A percentile compares a stretch with the other conserved stretches of the same genome.
Evolutionary conservation across 1,284 basidiomycete genomes (phyloP).

Genomic region (Austroboletus niveus): DNA sequence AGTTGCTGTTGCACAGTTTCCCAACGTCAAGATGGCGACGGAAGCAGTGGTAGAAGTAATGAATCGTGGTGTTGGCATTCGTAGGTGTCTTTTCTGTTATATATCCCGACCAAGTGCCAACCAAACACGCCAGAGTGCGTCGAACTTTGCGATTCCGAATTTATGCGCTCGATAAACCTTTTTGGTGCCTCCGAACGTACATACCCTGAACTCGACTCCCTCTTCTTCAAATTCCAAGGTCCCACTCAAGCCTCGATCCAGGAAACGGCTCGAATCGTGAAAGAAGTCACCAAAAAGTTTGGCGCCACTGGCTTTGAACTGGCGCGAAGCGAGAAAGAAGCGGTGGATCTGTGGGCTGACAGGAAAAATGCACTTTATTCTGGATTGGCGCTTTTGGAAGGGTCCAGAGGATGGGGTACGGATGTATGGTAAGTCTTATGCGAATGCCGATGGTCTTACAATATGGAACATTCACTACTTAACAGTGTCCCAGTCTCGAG

Average conservation of each 20-base stretch:
- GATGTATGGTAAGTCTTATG: conserved; percentile 74
- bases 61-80: conserved; percentile 70
- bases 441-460: not conserved
- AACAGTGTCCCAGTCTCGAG: conserved; percentile 77
- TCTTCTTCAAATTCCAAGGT: conserved; percentile 91
- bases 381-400: conserved; percentile 64
- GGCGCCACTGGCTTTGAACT: conserved; percentile 72
- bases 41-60: conserved; percentile 76
- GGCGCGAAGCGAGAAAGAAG: conserved; percentile 66
- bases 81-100: conserved; percentile 38
- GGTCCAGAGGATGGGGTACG: conserved; percentile 71
- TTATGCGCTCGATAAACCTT: conserved; percentile 70
- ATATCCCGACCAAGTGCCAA: too few species aligned
- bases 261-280: conserved; percentile 62
- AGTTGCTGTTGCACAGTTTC: conserved; percentile 69
- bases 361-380: conserved; percentile 82
- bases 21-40: conserved; percentile 62
- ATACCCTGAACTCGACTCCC: conserved; percentile 69
- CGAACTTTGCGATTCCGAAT: conserved; percentile 72
- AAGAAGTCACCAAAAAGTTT: conserved; percentile 58
- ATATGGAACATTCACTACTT: not conserved
- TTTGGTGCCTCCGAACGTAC: conserved; percentile 55
- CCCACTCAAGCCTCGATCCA: conserved; percentile 56
- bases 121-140: conserved; percentile 55
- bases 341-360: conserved; percentile 79